Percentiles rank a stretch among this genome's conserved stretches.
Conservation (phyloP, 768 basidiomycete genomes). For the Auriscalpium orientale region DNA sequence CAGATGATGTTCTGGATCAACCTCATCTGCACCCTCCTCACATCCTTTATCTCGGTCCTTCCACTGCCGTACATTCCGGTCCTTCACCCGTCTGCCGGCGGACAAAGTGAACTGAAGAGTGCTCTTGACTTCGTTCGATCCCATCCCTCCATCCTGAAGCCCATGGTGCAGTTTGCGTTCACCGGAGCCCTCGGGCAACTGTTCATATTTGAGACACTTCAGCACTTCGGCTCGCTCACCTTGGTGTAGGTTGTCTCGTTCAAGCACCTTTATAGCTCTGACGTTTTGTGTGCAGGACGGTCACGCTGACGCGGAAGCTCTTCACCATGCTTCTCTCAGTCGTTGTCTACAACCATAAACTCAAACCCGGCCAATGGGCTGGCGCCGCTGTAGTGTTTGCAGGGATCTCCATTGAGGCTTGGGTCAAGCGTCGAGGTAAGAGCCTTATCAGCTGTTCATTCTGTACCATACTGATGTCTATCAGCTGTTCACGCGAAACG, state of each 20-base stretch:
- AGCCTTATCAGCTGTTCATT: slow-evolving; percentile 6
- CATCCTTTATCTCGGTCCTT: slow-evolving; percentile 59
- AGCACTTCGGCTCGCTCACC: slow-evolving; percentile 85
- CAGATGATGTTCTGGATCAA: slow-evolving; percentile 99
- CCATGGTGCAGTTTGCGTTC: slow-evolving; percentile 77
- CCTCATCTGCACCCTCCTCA: slow-evolving; percentile 70
- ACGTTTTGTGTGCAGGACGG: slow-evolving; percentile 46
- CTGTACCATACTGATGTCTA: background rate
- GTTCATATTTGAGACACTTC: slow-evolving; percentile 95
- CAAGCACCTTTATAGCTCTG: background rate
- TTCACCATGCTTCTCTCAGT: slow-evolving; percentile 98
- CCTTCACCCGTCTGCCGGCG: slow-evolving; percentile 58
- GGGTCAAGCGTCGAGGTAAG: slow-evolving; percentile 80
- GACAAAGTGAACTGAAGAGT: slow-evolving; percentile 53
- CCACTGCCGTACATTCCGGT: slow-evolving; percentile 80
- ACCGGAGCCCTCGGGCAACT: slow-evolving; percentile 93
- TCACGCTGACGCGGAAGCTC: slow-evolving; percentile 93
- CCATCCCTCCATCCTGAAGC: slow-evolving; percentile 68
- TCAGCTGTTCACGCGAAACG: slow-evolving; percentile 76
- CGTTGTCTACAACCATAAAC: slow-evolving; percentile 79
- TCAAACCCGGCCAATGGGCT: slow-evolving; percentile 83
- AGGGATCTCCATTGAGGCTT: slow-evolving; percentile 93
- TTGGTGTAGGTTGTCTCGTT: slow-evolving; percentile 53
- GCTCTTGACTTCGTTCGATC: slow-evolving; percentile 67
- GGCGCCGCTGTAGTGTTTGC: slow-evolving; percentile 90